Percentiles rank a stretch among this genome's conserved stretches.
Conservation (phyloP, 768 basidiomycete genomes). For the Glaciozyma martinii region DNA sequence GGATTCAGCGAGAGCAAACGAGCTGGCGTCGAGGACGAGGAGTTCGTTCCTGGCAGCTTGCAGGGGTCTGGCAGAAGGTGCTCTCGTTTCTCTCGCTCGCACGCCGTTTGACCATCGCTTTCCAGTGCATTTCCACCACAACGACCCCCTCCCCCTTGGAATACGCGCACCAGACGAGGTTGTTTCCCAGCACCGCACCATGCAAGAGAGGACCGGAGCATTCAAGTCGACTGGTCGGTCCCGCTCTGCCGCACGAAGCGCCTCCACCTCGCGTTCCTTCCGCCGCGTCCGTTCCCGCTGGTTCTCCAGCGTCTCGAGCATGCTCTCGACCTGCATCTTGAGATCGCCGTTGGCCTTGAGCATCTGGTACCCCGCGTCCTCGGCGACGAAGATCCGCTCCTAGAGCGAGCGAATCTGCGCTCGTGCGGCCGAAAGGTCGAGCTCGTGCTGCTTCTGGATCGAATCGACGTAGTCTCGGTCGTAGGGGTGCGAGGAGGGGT, state of each 20-base stretch:
- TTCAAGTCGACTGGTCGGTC: neutral
- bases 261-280: constrained; percentile 7
- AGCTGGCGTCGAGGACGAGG: too few species aligned
- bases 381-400: constrained; percentile 60
- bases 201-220: neutral
- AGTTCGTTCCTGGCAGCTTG: too few species aligned
- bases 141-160: neutral
- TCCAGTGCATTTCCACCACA: neutral
- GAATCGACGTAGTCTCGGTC: constrained; percentile 44
- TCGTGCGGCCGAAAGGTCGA: constrained; percentile 71
- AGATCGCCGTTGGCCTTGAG: constrained; percentile 29
- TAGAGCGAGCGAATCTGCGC: constrained; percentile 71
- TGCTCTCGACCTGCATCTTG: constrained; percentile 27
- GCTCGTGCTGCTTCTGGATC: constrained; percentile 61
- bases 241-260: neutral
- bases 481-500: neutral
- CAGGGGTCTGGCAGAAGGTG: too few species aligned
- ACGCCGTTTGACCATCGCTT: too few species aligned
- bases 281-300: constrained; percentile 7
- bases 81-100: too few species aligned
- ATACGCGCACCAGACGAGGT: constrained; percentile 15
- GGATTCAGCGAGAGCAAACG: too few species aligned
- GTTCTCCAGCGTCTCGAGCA: constrained; percentile 25
- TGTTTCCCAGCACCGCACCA: constrained; percentile 10
- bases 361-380: constrained; percentile 52